Evolutionary conservation across 495 filamentous ascomycete species (phyloP).

Genomic region (Penicillium desertorum): DNA sequence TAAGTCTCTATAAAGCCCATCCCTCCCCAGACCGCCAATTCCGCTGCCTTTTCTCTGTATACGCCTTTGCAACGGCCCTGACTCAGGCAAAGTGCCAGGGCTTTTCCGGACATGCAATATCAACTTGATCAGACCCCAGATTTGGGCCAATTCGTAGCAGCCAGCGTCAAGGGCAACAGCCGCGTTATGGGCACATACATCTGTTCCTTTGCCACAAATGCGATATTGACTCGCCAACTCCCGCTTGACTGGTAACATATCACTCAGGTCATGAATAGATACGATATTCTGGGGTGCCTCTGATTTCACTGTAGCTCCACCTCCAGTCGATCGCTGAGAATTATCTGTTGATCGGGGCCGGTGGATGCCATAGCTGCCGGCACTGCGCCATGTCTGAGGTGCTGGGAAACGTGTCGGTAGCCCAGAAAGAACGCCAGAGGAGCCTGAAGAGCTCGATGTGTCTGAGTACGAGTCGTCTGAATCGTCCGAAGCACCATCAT

Average conservation of each 20-base stretch:
- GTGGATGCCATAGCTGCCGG: conserved; percentile 45
- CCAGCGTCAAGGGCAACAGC: conserved; percentile 72
- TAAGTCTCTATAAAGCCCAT: conserved; percentile 22
- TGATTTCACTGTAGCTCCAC: conserved; percentile 35
- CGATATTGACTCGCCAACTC: conserved; percentile 74
- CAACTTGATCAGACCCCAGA: conserved; percentile 79
- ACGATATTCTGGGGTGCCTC: conserved; percentile 55
- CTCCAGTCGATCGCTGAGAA: conserved; percentile 57
- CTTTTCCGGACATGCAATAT: conserved; percentile 74
- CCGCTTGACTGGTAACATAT: conserved; percentile 71
- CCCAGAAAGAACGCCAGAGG: conserved; percentile 54
- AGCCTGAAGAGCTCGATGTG: conserved; percentile 70
- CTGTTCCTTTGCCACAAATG: conserved; percentile 76
- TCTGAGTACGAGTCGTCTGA: conserved; percentile 68
- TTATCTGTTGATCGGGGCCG: conserved; percentile 51
- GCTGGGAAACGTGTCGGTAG: conserved; percentile 51
- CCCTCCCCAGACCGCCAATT: conserved; percentile 6
- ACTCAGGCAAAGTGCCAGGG: conserved; percentile 43
- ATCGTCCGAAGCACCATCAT: conserved; percentile 53
- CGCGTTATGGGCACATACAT: conserved; percentile 82
- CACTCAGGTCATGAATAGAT: conserved; percentile 66
- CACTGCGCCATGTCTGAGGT: conserved; percentile 55
- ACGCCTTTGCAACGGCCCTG: conserved; percentile 42
- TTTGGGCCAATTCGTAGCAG: conserved; percentile 69
- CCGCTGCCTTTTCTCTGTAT: conserved; percentile 33